Evolutionary conservation across 1,139 yeast genomes (phyloP), one percentile per base, ranked within the genome.

Genomic region (Waltiozyma sp.): DNA sequence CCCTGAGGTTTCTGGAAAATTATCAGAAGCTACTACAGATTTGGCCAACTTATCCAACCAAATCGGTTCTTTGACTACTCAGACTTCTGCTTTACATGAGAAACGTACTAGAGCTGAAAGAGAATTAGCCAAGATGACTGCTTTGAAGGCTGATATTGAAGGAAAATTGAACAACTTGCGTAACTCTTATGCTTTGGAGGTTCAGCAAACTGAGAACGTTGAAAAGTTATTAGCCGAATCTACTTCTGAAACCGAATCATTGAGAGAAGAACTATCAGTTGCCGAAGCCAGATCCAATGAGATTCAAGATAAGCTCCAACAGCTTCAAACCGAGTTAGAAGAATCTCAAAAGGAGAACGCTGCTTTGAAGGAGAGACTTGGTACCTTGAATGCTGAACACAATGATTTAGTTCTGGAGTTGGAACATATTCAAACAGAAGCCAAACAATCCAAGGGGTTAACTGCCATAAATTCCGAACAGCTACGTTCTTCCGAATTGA

Each of bases 21-120:
- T 87, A 41, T 79, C 94, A 0, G 76, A 76, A 49, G 89, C 94
- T 3, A 79, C 93, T 15, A 76, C 91, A 3, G 96, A 87, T 53
- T 73, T 86, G 60, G 96, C 95, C 16, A 87, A 89, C 54, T 71
- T 84, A 40, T 83, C 94, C 1, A 86, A 82, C 55, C 96, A 89
- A 64, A 80, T 87, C 47, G 79, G 78, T 48, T 82, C 95, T 1
- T 69, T 88, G 50, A 73, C 88, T 2, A 65, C 73, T 19, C 96
- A 89, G 63, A 84, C 94, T 2, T 69, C 83, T 1, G 73, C 71
- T 16, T 70, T 85, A 31, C 80, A 78, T 48, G 83, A 78, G 31
- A 84, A 81, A 63, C 81, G 87, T 50, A 68, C 75, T 21, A 73
- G 78, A 48, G 87, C 95, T 0, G 89, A 83, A 55, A 77, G 75